phyloP scores from a whole-genome alignment of 2,329 filamentous ascomycete species.

The Simplicillium aogashimaense region DNA sequence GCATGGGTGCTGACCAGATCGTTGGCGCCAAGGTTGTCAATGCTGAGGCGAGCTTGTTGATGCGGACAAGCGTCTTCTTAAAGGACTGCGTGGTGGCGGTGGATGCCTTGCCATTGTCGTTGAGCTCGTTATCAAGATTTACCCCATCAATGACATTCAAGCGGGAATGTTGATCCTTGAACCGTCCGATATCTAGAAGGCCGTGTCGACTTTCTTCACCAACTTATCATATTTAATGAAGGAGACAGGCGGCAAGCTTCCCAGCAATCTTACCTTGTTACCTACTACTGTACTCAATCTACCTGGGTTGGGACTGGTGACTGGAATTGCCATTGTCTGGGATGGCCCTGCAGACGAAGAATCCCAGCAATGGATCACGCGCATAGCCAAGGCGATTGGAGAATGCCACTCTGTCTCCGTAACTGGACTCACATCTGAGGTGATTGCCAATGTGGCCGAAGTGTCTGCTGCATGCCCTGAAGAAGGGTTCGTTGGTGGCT shows the following conservation, averaged over 20 bases:
- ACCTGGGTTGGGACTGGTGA: conserved; percentile 15
- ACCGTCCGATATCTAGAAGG: conserved; percentile 15
- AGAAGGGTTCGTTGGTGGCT: conserved; percentile 12
- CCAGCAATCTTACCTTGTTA: conserved; percentile 12
- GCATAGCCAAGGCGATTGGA: conserved; percentile 13
- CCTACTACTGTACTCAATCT: conserved; percentile 19
- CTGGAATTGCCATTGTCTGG: conserved; percentile 20
- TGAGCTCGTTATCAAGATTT: conserved; percentile 15
- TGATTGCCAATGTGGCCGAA: conserved; percentile 10
- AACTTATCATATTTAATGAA: conserved; percentile 6
- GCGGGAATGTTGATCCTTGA: conserved; percentile 18
- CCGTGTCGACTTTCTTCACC: conserved; percentile 14
- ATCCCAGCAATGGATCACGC: conserved; percentile 16
- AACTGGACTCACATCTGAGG: conserved; percentile 13
- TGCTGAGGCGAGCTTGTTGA: conserved; percentile 14
- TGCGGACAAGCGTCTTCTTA: conserved; percentile 16
- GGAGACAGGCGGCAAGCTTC: conserved; percentile 9
- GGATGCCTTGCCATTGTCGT: conserved; percentile 16
- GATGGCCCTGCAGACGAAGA: conserved; percentile 18
- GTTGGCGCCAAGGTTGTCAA: conserved; percentile 18
- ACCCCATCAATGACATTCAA: conserved; percentile 8
- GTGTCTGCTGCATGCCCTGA: no score
- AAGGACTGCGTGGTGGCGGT: conserved; percentile 17
- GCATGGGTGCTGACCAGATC: conserved; percentile 26
- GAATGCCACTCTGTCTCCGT: conserved; percentile 12